phyloP scores from a whole-genome alignment of 1,284 basidiomycete species.

The Ganoderma resinaceum region DNA sequence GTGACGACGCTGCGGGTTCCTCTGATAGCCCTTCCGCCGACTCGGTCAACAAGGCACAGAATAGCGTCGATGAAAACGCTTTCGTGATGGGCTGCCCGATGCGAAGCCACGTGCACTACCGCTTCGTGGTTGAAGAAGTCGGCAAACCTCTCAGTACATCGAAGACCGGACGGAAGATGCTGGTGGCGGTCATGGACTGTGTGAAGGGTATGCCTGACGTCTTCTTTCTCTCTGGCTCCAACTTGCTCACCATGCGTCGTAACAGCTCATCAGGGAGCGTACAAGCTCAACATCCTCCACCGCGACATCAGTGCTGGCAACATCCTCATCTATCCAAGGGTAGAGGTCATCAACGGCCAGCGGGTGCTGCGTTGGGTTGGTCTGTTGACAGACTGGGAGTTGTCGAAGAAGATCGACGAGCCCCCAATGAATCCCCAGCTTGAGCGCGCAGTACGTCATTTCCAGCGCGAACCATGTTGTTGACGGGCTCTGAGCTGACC shows the following conservation, averaged over 20 bases:
- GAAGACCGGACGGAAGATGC: too few relatives aligned
- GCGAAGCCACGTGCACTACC: conserved; percentile 2
- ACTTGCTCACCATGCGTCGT: too few relatives aligned
- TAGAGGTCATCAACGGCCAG: neutral
- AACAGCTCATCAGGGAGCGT: too few relatives aligned
- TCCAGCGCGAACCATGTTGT: too few relatives aligned
- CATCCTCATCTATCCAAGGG: conserved; percentile 7
- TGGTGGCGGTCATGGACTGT: too few relatives aligned
- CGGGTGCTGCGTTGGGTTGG: conserved; percentile 5
- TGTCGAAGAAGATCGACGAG: conserved; percentile 8
- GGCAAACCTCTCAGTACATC: conserved; percentile 1
- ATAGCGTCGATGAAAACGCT: too few relatives aligned
- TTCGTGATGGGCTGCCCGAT: too few relatives aligned
- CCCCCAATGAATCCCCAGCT: neutral
- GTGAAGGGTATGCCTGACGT: too few relatives aligned
- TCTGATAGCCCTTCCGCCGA: neutral
- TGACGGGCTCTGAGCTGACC: neutral
- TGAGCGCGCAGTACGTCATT: neutral
- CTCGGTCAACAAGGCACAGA: too few relatives aligned
- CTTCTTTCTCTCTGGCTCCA: too few relatives aligned
- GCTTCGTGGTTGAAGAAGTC: conserved; percentile 7
- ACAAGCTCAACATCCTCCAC: conserved; percentile 4
- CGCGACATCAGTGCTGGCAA: too few relatives aligned
- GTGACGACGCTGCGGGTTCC: neutral
- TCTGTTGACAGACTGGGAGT: conserved; percentile 20